Conservation (phyloP, 2,329 filamentous ascomycete species). For the Beauveria pseudobassiana region DNA sequence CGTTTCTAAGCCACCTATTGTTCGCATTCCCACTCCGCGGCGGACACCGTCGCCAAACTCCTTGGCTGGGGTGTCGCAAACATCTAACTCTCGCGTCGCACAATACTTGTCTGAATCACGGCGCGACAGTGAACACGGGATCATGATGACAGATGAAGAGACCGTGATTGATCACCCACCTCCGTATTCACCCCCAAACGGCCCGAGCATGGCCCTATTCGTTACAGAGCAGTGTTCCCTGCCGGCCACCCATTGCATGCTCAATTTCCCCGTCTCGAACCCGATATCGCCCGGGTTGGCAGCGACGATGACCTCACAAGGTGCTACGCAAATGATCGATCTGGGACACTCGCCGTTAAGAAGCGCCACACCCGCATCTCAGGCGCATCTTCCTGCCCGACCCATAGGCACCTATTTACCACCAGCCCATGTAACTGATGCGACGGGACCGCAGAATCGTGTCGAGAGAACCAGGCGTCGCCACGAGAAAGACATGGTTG, state of each 20-base stretch:
- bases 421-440: constrained; percentile 34
- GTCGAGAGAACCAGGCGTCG: constrained; percentile 45
- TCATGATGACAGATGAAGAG: constrained; percentile 29
- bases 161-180: constrained; percentile 38
- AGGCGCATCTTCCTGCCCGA: constrained; percentile 32
- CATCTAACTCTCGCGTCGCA: constrained; percentile 14
- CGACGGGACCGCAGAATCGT: constrained; percentile 33
- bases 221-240: constrained; percentile 53
- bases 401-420: constrained; percentile 38
- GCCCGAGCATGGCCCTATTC: constrained; percentile 28
- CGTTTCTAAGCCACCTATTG: constrained; percentile 23
- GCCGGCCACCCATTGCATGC: constrained; percentile 40
- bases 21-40: constrained; percentile 29
- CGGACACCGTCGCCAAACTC: constrained; percentile 23
- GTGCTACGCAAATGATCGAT: constrained; percentile 52
- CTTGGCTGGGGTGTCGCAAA: constrained; percentile 15
- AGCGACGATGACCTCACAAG: constrained; percentile 54
- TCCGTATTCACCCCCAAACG: constrained; percentile 46
- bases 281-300: constrained; percentile 56
- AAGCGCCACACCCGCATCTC: constrained; percentile 15
- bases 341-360: constrained; percentile 41
- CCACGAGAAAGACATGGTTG: constrained; percentile 56
- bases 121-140: constrained; percentile 28
- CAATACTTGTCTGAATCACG: constrained; percentile 2
- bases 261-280: constrained; percentile 49